Base-by-base conservation (phyloP, 176 grass and related monocot species). In the Carex myosuroides region DNA sequence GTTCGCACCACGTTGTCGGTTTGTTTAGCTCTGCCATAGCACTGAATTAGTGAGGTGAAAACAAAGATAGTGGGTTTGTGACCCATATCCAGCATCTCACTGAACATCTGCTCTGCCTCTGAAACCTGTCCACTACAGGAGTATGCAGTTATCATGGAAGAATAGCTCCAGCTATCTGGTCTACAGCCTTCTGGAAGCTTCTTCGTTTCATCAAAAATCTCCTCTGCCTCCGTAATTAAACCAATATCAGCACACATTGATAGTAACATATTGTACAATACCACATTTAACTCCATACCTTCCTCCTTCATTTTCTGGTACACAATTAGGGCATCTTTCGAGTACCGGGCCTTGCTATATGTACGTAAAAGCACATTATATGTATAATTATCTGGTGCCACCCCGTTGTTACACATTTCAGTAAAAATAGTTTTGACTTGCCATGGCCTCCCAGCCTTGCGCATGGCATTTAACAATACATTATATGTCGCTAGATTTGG, bases 81-180 rank as follows among this genome's bases (percentile, higher is more conserved):
- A 29, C 89, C 91, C 0, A 87, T 86, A 85, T 88, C 91, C 58
- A 86, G 13, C 96, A 98, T 98, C 84, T 95, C 93, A 52, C 90
- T 87, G 53, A 95, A 88, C 82, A 88, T 84, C 60, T 80, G 78
- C 78, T 98, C 96, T 53, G 91, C 89, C 63, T 84, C 88, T 10
- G 72, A 24, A 69, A 98, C 91, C 11, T 90, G 78, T 63, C 89
- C 80, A 11, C 80, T 89, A 85, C 91, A 95, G 30, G 91, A 93
- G 59, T 98, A 95, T 20, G 90, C 91, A 2, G 96, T 93, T 17
- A 98, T 92, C 82, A 98, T 85, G 26, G 92, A 88, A n/a, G 89
- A 95, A 63, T 91, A 98, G 85, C 88, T 98, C 92, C 91, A 93
- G 81, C 88, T 94, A 56, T 98, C 95, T 84, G 96, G 96, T 76